These are phyloP conservation scores for Phragmites australis DNA, from an alignment of 176 grass and related monocot genomes.

Conservation along the genomic window DNA sequence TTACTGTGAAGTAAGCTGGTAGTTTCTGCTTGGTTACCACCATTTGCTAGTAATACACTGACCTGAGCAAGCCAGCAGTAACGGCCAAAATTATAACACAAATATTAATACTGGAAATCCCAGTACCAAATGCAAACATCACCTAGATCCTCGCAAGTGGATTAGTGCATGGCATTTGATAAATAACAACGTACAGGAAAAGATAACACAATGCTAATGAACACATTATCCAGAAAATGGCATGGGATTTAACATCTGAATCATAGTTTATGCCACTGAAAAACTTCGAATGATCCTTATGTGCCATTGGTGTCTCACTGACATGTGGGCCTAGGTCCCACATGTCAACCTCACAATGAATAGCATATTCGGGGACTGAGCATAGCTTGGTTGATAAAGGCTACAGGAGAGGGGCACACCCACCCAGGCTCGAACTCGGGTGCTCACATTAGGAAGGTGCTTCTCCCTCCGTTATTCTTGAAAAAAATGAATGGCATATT, in stretches of 20 bases:
- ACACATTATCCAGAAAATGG: conserved; percentile 7
- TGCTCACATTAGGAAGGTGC: too few relatives aligned
- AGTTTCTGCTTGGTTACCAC: background rate
- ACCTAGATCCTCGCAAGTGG: conserved; percentile 2
- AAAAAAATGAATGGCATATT: too few relatives aligned
- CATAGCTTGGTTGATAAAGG: too few relatives aligned
- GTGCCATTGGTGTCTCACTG: too few relatives aligned
- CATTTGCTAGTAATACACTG: background rate
- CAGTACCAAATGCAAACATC: conserved; percentile 22
- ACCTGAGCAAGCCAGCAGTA: background rate
- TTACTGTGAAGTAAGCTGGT: conserved; percentile 6
- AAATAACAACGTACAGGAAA: background rate
- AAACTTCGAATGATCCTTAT: too few relatives aligned
- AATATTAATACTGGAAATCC: background rate
- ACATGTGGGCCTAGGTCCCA: too few relatives aligned
- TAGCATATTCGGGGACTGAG: too few relatives aligned
- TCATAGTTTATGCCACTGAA: too few relatives aligned
- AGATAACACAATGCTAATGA: conserved; percentile 1
- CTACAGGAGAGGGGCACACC: too few relatives aligned
- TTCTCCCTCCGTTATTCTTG: too few relatives aligned
- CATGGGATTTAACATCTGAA: conserved; percentile 15
- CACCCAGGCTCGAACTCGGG: too few relatives aligned
- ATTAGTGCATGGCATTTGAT: background rate
- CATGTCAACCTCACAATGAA: too few relatives aligned
- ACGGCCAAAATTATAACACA: background rate